Base-by-base conservation (phyloP, 306 rosid species). In the Aeschynomene evenia region DNA sequence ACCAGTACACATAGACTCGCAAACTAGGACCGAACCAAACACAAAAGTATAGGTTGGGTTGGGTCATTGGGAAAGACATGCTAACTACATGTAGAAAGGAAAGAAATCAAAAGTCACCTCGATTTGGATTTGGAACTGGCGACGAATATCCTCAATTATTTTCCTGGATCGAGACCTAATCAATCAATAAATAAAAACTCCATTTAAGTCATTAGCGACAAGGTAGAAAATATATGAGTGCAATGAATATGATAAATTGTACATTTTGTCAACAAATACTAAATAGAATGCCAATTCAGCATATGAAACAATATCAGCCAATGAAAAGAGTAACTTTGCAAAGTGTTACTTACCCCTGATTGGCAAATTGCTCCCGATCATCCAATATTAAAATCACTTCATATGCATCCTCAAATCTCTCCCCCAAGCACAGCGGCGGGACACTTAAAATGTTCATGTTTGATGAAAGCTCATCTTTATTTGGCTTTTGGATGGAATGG, bases 331-430 rank as follows among this genome's bases (percentile, higher is more conserved):
- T 29, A 66, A 19, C 19, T 15, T 11, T 70, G 31, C 9, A 81
- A 63, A 50, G 39, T 29, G 33, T 52, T 75, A 87, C 97, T 81
- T 8, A 93, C 98, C 97, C 92, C 34, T 84, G 95, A 52, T 84
- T 83, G 68, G 96, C 90, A 79, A 93, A 93, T 50, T 93, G 97
- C 79, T 93, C 98, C 36, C 98, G 87, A 70, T 90, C 84, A 81
- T 93, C 98, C 82, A 93, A 72, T 82, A 93, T 74, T 83, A 93
- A 85, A 65, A 90, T 56, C 22, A 93, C 82, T 66, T 84, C 88
- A 81, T 90, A 93, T n/a, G 72, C 86, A 70, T 93, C 96, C 71
- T 88, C 96, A 87, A 93, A 93, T 76, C 82, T 88, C 79, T 93
- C 97, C 10, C 98, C 98, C 26, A 85, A 79, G 81, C 82, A 77